These are phyloP conservation scores for Yamadazyma blattariae DNA, from an alignment of 1,139 yeast genomes.

Conservation along the genomic window DNA sequence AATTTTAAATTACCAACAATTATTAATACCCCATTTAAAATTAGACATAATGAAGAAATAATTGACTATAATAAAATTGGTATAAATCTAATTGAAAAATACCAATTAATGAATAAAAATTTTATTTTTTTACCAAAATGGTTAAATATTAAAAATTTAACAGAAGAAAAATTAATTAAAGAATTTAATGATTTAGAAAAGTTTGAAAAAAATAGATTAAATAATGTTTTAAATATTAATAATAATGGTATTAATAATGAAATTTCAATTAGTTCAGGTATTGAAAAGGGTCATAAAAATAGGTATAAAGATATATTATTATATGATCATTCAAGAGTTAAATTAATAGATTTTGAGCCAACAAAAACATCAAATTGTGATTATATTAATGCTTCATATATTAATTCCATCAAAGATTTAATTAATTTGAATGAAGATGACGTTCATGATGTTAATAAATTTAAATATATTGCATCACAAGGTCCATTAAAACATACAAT, in stretches of 20 bases:
- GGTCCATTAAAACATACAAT: constrained; percentile 79
- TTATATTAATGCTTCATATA: constrained; percentile 23
- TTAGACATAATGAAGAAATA: constrained; percentile 43
- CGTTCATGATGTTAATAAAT: constrained; percentile 14
- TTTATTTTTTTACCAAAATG: constrained; percentile 14
- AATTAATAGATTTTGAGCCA: constrained; percentile 23
- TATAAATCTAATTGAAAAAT: constrained; percentile 11
- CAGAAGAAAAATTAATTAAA: constrained; percentile 11
- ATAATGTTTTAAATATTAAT: constrained; percentile 23
- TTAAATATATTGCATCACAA: constrained; percentile 75
- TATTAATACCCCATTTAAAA: constrained; percentile 23
- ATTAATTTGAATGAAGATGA: neutral
- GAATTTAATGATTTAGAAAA: constrained; percentile 28
- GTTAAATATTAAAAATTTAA: constrained; percentile 11
- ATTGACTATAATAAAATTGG: constrained; percentile 12
- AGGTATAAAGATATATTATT: constrained; percentile 79
- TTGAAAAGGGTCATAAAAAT: constrained; percentile 73
- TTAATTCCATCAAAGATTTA: constrained; percentile 22
- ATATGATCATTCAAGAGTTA: constrained; percentile 79
- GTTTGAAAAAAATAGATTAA: constrained; percentile 30
- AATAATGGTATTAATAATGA: constrained; percentile 6
- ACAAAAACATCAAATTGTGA: constrained; percentile 18
- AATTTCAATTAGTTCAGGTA: constrained; percentile 47
- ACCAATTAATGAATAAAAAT: constrained; percentile 2
- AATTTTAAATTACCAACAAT: constrained; percentile 15